Conservation (phyloP, 768 basidiomycete species). For the Termitomyces sp. region DNA sequence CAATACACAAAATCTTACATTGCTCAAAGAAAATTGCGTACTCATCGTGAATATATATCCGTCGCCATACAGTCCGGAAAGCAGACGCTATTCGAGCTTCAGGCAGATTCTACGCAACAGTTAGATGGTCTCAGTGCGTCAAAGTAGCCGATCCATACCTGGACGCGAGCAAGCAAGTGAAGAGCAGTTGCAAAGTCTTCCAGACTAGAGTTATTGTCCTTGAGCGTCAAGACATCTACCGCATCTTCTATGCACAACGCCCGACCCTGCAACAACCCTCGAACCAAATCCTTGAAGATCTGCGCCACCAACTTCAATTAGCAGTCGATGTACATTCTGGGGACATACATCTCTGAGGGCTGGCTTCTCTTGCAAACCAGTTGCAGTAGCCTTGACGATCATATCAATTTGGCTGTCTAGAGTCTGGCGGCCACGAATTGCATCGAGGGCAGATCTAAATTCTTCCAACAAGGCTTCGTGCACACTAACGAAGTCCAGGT, state of each 20-base stretch:
- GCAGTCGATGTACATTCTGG: not conserved
- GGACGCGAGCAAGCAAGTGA: conserved; percentile 55
- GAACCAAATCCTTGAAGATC: conserved; percentile 70
- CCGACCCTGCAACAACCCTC: conserved; percentile 69
- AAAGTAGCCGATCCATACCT: conserved; percentile 32
- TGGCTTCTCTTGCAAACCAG: conserved; percentile 38
- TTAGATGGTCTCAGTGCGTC: not conserved
- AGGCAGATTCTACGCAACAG: conserved; percentile 53
- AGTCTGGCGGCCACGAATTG: conserved; percentile 55
- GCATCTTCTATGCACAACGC: conserved; percentile 75
- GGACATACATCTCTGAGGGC: conserved; percentile 49
- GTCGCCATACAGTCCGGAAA: conserved; percentile 78
- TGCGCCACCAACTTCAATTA: conserved; percentile 20
- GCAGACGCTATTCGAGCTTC: conserved; percentile 66
- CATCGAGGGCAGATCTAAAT: conserved; percentile 47
- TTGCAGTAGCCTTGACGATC: conserved; percentile 54
- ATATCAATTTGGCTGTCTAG: conserved; percentile 67
- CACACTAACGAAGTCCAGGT: conserved; percentile 82
- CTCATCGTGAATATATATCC: conserved; percentile 89
- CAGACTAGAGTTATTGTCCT: conserved; percentile 62
- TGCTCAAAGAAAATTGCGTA: conserved; percentile 34
- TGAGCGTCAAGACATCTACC: conserved; percentile 81
- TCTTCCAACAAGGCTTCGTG: conserved; percentile 68
- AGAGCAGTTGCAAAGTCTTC: conserved; percentile 70
- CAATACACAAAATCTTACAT: not conserved